Percentiles rank a stretch among this genome's conserved stretches.
Conservation (phyloP, 192 early-diverging fungal species). For the Umbelopsis vinacea region DNA sequence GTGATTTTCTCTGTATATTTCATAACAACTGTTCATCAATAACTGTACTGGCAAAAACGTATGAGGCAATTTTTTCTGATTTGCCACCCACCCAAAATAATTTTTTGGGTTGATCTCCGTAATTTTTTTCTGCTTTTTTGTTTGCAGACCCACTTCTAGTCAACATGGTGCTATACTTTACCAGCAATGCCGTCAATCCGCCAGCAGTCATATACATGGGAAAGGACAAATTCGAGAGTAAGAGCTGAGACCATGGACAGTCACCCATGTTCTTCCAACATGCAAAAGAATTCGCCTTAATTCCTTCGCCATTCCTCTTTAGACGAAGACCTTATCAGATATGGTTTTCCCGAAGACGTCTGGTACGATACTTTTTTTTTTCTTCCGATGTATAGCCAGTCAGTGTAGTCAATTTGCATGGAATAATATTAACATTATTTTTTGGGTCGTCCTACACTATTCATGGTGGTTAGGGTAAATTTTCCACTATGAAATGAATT, state of each 20-base stretch:
- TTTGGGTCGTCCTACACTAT: not conserved
- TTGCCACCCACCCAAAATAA: no score
- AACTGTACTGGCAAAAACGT: no score
- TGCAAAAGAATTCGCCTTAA: not conserved
- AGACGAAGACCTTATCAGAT: slow-evolving; percentile 93
- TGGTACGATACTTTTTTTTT: slow-evolving; percentile 52
- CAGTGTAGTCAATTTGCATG: no score
- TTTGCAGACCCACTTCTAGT: not conserved
- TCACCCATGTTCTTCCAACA: not conserved
- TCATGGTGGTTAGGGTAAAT: slow-evolving; percentile 14
- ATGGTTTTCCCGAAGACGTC: slow-evolving; percentile 94
- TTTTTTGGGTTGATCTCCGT: not conserved
- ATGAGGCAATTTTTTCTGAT: no score
- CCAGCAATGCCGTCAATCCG: slow-evolving; percentile 69
- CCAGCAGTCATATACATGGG: slow-evolving; percentile 94
- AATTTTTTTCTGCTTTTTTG: not conserved
- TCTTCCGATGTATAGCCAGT: not conserved
- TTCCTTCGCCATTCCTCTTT: not conserved
- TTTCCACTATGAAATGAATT: not conserved
- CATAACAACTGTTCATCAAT: no score
- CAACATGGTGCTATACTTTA: slow-evolving; percentile 76
- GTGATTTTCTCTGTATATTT: no score
- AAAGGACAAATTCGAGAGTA: slow-evolving; percentile 97
- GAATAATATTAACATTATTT: not conserved
- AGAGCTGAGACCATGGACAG: slow-evolving; percentile 11